phyloP scores from a whole-genome alignment of 2,329 filamentous ascomycete genomes.

The Arthrobotrys pseudoclavata region DNA sequence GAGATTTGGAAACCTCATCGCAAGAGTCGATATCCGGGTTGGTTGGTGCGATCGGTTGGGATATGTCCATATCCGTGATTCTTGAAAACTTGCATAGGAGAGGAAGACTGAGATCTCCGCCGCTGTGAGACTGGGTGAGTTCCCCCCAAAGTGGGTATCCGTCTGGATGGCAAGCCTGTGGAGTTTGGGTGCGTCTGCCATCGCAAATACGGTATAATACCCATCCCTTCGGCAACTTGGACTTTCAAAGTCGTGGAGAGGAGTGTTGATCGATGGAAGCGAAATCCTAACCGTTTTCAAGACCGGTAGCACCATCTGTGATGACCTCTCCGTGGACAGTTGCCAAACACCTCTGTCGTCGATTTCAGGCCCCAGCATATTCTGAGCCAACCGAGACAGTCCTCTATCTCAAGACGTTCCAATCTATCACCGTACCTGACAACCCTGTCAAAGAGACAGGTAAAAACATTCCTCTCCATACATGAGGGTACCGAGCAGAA shows the following conservation, averaged over 20 bases:
- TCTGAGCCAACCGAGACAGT: background rate
- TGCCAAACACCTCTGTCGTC: background rate
- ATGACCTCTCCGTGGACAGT: background rate
- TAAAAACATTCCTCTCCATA: background rate
- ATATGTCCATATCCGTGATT: background rate
- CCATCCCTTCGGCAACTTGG: background rate
- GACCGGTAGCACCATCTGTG: background rate
- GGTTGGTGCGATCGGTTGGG: background rate
- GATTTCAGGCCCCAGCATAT: background rate
- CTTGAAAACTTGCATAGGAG: background rate
- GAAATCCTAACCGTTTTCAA: background rate
- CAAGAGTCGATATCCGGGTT: background rate
- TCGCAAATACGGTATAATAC: background rate
- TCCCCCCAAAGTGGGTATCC: background rate
- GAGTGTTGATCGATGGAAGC: background rate
- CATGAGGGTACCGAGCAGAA: background rate
- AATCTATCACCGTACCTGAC: too few relatives aligned
- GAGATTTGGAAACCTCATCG: background rate
- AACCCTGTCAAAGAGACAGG: background rate
- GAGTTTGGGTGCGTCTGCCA: background rate
- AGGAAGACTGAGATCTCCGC: background rate
- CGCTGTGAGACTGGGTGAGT: too few relatives aligned
- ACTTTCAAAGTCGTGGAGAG: background rate
- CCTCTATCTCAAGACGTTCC: too few relatives aligned
- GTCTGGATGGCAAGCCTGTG: background rate